These are phyloP conservation scores for Anethum foeniculum DNA, from an alignment of 140 eudicot species.

Conservation along the genomic window DNA sequence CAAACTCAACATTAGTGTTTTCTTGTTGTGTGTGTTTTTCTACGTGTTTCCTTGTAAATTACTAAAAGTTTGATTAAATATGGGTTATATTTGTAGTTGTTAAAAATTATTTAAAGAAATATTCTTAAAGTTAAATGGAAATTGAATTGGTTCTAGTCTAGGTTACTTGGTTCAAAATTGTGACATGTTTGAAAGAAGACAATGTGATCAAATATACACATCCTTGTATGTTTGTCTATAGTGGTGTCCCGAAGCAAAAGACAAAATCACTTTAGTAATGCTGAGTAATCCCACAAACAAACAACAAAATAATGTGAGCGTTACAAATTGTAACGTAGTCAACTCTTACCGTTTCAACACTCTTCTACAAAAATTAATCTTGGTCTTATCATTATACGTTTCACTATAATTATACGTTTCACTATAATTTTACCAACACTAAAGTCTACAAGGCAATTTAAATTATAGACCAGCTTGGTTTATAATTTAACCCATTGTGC, in stretches of 20 bases:
- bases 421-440: neutral
- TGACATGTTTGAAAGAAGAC: neutral
- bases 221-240: neutral
- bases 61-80: too few species aligned
- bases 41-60: too few species aligned
- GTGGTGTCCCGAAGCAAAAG: conserved; percentile 2
- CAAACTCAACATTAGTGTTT: too few species aligned
- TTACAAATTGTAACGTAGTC: neutral
- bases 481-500: neutral
- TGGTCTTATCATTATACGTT: neutral
- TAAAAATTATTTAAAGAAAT: neutral
- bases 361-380: neutral
- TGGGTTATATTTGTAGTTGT: too few species aligned
- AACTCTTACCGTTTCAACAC: neutral
- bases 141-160: neutral
- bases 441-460: neutral
- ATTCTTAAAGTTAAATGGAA: neutral
- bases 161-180: neutral
- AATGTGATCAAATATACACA: neutral
- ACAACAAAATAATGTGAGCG: neutral
- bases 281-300: conserved; percentile 1
- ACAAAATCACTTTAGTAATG: neutral
- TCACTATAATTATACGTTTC: neutral
- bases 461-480: neutral
- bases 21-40: neutral